These are phyloP conservation scores for Brassica carinata DNA, from an alignment of 345 rosid genomes.

Conservation along the genomic window DNA sequence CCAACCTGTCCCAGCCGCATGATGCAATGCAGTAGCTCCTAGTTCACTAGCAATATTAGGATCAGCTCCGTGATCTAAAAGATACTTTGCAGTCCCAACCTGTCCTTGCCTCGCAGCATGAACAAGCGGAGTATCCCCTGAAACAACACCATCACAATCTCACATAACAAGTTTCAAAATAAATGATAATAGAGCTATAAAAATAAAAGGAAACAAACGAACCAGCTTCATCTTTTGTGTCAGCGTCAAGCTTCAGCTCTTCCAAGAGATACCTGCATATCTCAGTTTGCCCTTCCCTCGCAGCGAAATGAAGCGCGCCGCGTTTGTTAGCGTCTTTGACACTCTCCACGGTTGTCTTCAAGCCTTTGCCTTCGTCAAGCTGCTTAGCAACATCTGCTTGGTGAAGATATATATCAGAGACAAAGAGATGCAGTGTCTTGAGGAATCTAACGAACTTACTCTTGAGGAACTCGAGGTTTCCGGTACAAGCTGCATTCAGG, in stretches of 20 bases:
- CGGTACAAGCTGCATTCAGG: slow-evolving; percentile 67
- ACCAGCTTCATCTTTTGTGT: slow-evolving; percentile 88
- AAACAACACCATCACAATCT: slow-evolving; percentile 32
- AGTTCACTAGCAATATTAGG: slow-evolving; percentile 72
- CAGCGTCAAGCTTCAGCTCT: slow-evolving; percentile 69
- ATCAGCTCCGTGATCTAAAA: slow-evolving; percentile 75
- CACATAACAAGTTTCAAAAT: slow-evolving; percentile 9
- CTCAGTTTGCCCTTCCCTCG: slow-evolving; percentile 83
- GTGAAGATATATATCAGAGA: slow-evolving; percentile 15
- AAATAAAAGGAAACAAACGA: not conserved
- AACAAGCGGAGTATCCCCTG: slow-evolving; percentile 92
- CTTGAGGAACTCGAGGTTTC: slow-evolving; percentile 85
- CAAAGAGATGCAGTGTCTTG: not conserved
- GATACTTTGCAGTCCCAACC: slow-evolving; percentile 69
- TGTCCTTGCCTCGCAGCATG: slow-evolving; percentile 96
- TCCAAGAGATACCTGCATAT: slow-evolving; percentile 82
- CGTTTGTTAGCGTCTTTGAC: slow-evolving; percentile 91
- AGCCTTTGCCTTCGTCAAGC: slow-evolving; percentile 82
- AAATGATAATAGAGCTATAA: not conserved
- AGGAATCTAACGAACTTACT: slow-evolving; percentile 47
- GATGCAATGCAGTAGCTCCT: slow-evolving; percentile 91
- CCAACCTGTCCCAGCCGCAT: slow-evolving; percentile 82
- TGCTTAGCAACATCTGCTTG: slow-evolving; percentile 62
- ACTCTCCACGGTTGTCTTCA: slow-evolving; percentile 65
- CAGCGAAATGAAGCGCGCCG: slow-evolving; percentile 95